Base-by-base conservation (phyloP, 495 filamentous ascomycete genomes). In the Penicillium daleae region DNA sequence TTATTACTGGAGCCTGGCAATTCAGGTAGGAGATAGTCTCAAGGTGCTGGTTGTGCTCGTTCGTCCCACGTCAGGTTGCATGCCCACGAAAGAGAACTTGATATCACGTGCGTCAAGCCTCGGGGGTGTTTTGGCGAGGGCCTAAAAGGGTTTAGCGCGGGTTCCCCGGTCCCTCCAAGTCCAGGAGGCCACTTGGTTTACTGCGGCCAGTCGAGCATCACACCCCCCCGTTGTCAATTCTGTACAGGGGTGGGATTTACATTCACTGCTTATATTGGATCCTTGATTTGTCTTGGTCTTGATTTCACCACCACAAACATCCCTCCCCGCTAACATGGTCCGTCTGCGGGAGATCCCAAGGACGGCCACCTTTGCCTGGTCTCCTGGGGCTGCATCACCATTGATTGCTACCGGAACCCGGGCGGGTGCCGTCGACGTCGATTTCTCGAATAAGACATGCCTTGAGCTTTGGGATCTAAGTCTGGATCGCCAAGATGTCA, bases 351-450 rank as follows among this genome's bases (percentile, higher is more conserved):
- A 98, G 80, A 94, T 99, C 72, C 90, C 92, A 71, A 85, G 95
- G 78, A 98, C 95, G 61, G 94, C 94, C 76, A 91, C 93, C 70
- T 98, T 99, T 71, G 92, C 96, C 62, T 99, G 95, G 94, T 95
- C 92, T 62, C 89, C 92, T 15, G 88, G 89, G 58, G 76, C 90
- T 46, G 80, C 83, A 35, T 82, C 84, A 60, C 92, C 93, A 65
- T 83, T 96, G 67, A 82, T 99, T 57, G 94, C 93, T 44, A 98
- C 95, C n/a, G 95, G 95, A 68, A 98, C 95, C 26, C 86, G 91
- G 69, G 93, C 94, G 58, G 95, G 95, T 56, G 95, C 95, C 63
- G 93, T 98, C 19, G 92, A 95, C 77, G 93, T 91, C 67, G 93
- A 97, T 74, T 98, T 99, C 81, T 98, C 95, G 6, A 93, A 95